Evolutionary conservation across 2,329 filamentous ascomycete species (phyloP).

Genomic region (Nemania serpens): DNA sequence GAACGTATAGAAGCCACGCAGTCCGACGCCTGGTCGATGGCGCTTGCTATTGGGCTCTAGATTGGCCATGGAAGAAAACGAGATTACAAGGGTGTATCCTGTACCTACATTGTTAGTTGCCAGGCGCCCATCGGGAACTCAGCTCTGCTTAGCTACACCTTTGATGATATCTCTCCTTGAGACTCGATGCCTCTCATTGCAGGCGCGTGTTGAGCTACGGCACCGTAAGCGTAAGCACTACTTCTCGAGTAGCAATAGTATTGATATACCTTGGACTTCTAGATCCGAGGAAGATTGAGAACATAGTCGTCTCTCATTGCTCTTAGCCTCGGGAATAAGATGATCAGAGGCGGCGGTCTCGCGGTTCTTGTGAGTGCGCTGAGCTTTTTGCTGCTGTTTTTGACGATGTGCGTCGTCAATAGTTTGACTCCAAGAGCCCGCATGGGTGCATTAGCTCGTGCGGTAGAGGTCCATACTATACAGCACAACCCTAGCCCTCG

Average conservation of each 20-base stretch:
- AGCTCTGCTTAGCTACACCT: too few species aligned
- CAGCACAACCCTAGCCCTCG: neutral
- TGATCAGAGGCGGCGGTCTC: neutral
- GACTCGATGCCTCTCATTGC: too few species aligned
- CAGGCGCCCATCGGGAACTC: neutral
- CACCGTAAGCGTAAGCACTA: neutral
- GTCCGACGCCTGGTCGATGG: neutral
- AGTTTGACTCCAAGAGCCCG: slow-evolving; percentile 6
- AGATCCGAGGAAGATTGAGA: neutral
- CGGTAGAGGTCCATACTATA: neutral
- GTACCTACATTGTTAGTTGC: slow-evolving; percentile 3
- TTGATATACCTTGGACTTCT: neutral
- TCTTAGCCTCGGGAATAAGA: neutral
- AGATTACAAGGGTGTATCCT: slow-evolving; percentile 11
- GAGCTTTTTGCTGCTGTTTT: slow-evolving; percentile 6
- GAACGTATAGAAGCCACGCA: neutral
- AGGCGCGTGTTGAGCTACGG: neutral
- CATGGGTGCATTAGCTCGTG: slow-evolving; percentile 11
- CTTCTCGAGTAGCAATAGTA: neutral
- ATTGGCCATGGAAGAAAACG: neutral
- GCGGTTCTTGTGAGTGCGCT: neutral
- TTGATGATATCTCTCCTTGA: too few species aligned
- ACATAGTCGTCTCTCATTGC: neutral
- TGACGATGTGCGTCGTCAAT: slow-evolving; percentile 15
- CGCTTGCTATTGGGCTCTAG: too few species aligned